Evolutionary conservation across 1,139 yeast genomes (phyloP).

Genomic region (Debaryomyces udenii): DNA sequence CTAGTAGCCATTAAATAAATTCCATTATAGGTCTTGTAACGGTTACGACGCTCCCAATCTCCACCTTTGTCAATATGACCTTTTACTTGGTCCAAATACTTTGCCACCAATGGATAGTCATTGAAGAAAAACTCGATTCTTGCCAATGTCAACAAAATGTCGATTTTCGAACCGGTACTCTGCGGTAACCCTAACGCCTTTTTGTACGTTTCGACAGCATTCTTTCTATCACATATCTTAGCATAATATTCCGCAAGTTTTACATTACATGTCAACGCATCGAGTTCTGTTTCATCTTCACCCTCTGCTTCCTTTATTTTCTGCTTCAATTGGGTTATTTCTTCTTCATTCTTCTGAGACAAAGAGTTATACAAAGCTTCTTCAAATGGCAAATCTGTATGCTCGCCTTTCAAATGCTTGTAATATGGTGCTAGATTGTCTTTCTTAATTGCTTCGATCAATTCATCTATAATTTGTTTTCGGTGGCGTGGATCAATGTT

Average conservation of each 20-base stretch:
- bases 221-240: slow-evolving; percentile 73
- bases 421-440: slow-evolving; percentile 86
- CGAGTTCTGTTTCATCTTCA: slow-evolving; percentile 89
- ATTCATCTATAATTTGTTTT: slow-evolving; percentile 43
- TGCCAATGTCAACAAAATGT: slow-evolving; percentile 75
- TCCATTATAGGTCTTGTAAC: slow-evolving; percentile 91
- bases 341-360: slow-evolving; percentile 54
- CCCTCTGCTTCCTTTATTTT: slow-evolving; percentile 75
- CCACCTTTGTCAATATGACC: slow-evolving; percentile 91
- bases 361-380: slow-evolving; percentile 55
- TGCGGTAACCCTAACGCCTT: slow-evolving; percentile 82
- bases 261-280: slow-evolving; percentile 73
- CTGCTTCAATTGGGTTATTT: slow-evolving; percentile 59
- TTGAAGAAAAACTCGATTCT: slow-evolving; percentile 87
- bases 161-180: slow-evolving; percentile 88
- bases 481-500: slow-evolving; percentile 39
- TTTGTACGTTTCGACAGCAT: slow-evolving; percentile 72
- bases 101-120: slow-evolving; percentile 71
- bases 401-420: slow-evolving; percentile 61
- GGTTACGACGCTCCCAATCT: slow-evolving; percentile 98
- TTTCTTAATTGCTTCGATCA: slow-evolving; percentile 56
- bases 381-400: slow-evolving; percentile 57
- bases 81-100: slow-evolving; percentile 75
- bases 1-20: slow-evolving; percentile 83
- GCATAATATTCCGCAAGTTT: slow-evolving; percentile 90